Conservation (phyloP, 2,329 filamentous ascomycete species). For the Arthroderma sp. region DNA sequence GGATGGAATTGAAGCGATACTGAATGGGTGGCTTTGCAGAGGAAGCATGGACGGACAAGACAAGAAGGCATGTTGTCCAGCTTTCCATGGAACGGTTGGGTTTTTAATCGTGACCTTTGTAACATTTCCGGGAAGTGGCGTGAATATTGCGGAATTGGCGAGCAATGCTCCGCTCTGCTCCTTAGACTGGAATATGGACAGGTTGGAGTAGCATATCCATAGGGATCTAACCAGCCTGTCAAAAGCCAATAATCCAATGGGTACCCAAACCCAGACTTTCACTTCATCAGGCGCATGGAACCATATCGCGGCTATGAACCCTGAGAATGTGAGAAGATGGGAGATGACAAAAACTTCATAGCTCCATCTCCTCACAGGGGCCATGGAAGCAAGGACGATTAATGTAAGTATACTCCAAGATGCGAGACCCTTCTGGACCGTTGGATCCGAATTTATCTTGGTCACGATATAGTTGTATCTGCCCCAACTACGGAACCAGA, state of each 20-base stretch:
- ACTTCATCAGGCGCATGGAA: slow-evolving; percentile 35
- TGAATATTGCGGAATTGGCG: slow-evolving; percentile 32
- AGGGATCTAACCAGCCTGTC: slow-evolving; percentile 27
- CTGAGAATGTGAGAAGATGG: slow-evolving; percentile 39
- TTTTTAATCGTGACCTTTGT: slow-evolving; percentile 44
- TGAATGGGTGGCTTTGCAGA: slow-evolving; percentile 52
- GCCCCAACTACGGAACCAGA: slow-evolving; percentile 41
- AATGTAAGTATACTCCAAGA: slow-evolving; percentile 40
- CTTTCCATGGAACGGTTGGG: slow-evolving; percentile 44
- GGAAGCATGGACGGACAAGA: slow-evolving; percentile 44
- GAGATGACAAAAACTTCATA: slow-evolving; percentile 45
- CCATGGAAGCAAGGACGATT: slow-evolving; percentile 38
- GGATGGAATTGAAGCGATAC: slow-evolving; percentile 43
- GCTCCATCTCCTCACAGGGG: slow-evolving; percentile 34
- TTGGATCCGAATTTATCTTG: slow-evolving; percentile 36
- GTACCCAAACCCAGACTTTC: slow-evolving; percentile 34
- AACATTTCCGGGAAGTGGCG: slow-evolving; percentile 40
- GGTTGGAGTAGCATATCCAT: slow-evolving; percentile 25
- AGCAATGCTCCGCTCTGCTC: too few relatives aligned
- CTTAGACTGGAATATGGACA: slow-evolving; percentile 26
- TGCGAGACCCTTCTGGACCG: slow-evolving; percentile 39
- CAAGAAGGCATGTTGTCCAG: slow-evolving; percentile 52
- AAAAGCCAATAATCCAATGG: slow-evolving; percentile 33
- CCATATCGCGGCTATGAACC: slow-evolving; percentile 37
- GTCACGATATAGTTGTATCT: slow-evolving; percentile 37